phyloP scores from a whole-genome alignment of 257 asterid genomes.

The Rauvolfia tetraphylla region DNA sequence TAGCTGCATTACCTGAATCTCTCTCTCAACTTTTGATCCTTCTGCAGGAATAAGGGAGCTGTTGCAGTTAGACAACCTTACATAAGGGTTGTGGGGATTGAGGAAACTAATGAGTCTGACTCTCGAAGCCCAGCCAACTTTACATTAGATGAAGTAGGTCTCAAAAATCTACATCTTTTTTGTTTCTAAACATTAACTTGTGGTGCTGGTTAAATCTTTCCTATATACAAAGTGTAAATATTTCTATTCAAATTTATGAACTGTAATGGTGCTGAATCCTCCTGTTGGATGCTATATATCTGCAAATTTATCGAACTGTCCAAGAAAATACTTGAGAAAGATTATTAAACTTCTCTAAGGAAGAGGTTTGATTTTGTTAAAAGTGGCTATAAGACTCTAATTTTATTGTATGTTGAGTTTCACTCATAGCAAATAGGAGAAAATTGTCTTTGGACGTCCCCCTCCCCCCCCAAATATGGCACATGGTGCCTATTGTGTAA shows the following conservation, averaged over 20 bases:
- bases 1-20: neutral
- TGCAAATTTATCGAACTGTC: neutral
- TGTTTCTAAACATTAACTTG: neutral
- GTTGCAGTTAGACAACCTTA: slow-evolving; percentile 99
- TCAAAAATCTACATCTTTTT: neutral
- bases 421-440: neutral
- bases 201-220: neutral
- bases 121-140: slow-evolving; percentile 81
- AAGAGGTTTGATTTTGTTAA: neutral
- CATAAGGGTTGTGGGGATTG: slow-evolving; percentile 87
- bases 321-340: neutral
- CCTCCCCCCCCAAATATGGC: neutral
- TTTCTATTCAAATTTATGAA: neutral
- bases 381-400: neutral
- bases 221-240: neutral
- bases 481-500: neutral
- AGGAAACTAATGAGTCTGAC: slow-evolving; percentile 75
- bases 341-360: neutral
- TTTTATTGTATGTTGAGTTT: neutral
- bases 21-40: slow-evolving; percentile 23
- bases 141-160: slow-evolving; percentile 74
- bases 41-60: slow-evolving; percentile 82
- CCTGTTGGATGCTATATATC: neutral
- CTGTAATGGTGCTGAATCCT: neutral
- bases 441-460: too few relatives aligned